Evolutionary conservation across 1,284 basidiomycete species (phyloP).

Genomic region (Marasmius oreades): DNA sequence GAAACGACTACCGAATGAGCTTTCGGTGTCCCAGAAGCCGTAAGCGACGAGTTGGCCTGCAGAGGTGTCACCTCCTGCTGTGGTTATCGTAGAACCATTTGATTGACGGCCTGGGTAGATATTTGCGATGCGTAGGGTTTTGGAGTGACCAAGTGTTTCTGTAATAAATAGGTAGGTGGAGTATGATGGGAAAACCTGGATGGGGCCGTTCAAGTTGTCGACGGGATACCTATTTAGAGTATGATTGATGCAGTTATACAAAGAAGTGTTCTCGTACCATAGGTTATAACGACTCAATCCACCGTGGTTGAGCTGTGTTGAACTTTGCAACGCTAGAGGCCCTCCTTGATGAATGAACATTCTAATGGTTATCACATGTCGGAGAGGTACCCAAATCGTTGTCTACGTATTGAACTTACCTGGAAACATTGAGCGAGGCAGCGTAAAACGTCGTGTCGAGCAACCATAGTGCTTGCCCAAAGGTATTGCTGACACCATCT

Average conservation of each 20-base stretch:
- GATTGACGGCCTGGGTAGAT: conserved; percentile 46
- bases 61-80: conserved; percentile 41
- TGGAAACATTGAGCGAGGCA: conserved; percentile 47
- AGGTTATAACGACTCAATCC: conserved; percentile 46
- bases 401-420: conserved; percentile 24
- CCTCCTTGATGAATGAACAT: conserved; percentile 50
- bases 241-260: background rate
- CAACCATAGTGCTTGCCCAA: conserved; percentile 50
- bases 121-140: conserved; percentile 39
- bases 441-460: conserved; percentile 46
- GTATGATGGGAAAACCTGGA: conserved; percentile 49
- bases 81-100: conserved; percentile 49
- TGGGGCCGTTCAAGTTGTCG: conserved; percentile 42
- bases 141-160: conserved; percentile 42
- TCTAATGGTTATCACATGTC: conserved; percentile 20
- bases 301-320: conserved; percentile 44
- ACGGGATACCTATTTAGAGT: conserved; percentile 38
- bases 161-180: conserved; percentile 45
- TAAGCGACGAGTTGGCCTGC: conserved; percentile 46
- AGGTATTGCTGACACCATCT: conserved; percentile 45
- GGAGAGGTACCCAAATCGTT: background rate
- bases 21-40: conserved; percentile 41
- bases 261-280: conserved; percentile 29
- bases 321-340: conserved; percentile 45
- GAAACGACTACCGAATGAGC: conserved; percentile 23